Evolutionary conservation across 192 early-diverging fungal genomes (phyloP).

Genomic region (Phycomyces blakesleeanus): DNA sequence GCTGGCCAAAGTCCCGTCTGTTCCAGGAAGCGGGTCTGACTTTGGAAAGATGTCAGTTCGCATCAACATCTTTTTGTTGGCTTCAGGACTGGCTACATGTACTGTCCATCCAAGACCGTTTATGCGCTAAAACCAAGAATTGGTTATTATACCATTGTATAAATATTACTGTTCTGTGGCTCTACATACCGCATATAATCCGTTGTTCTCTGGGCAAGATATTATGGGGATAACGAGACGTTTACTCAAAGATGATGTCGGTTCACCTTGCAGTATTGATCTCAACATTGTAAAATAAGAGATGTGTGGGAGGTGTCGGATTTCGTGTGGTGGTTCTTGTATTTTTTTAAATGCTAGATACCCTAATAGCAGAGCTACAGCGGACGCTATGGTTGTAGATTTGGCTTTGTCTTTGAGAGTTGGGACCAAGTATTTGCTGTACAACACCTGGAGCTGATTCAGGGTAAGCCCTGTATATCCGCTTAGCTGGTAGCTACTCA

Average conservation of each 20-base stretch:
- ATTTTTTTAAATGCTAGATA: too few relatives aligned
- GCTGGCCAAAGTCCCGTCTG: slow-evolving; percentile 1
- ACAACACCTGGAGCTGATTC: too few relatives aligned
- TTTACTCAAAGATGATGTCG: not conserved
- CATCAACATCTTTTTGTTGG: not conserved
- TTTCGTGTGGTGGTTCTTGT: not conserved
- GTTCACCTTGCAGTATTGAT: not conserved
- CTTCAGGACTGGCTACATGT: not conserved
- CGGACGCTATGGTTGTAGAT: too few relatives aligned
- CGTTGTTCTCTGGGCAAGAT: too few relatives aligned
- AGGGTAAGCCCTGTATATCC: too few relatives aligned
- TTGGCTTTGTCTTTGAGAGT: too few relatives aligned
- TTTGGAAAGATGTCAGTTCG: slow-evolving; percentile 16
- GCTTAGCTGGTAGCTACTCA: too few relatives aligned
- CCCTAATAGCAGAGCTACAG: too few relatives aligned
- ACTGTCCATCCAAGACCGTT: not conserved
- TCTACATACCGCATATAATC: too few relatives aligned
- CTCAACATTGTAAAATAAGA: not conserved
- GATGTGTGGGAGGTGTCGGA: not conserved
- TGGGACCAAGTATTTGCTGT: too few relatives aligned
- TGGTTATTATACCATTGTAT: too few relatives aligned
- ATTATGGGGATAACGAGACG: not conserved
- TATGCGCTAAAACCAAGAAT: not conserved
- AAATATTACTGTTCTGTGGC: too few relatives aligned
- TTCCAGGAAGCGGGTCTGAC: not conserved